Evolutionary conservation across 2,329 filamentous ascomycete species (phyloP), one percentile per base, ranked within the genome.

Genomic region (Malbranchea zuffiana): DNA sequence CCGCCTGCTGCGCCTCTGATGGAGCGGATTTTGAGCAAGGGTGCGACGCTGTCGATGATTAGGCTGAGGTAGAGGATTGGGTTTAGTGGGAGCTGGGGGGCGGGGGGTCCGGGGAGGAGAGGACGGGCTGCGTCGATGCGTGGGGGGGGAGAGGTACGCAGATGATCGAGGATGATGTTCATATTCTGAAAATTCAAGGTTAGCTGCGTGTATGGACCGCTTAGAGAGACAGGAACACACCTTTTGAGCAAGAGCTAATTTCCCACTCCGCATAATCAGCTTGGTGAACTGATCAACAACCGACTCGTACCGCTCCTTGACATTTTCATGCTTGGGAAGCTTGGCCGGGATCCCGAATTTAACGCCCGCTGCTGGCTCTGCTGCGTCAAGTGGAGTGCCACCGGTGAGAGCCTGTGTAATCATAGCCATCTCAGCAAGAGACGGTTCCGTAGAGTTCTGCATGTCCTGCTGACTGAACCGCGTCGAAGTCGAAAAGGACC

Each of bases 1-100:
- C 90, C 90, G 62, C 88, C 88, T 1, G 81, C 83, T 23, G 82
- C 74, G 48, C 85, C 86, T 52, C 76, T 76, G 50, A 85, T 73
- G 43, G 73, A 72, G 37, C 78, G 75, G 53, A 98, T 78, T 47
- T 81, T 80, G 53, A 98, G 68, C 11, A 98, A 72, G 6, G 90
- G 90, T 1, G 87, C 84, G 16, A 98, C 80, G 6, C 84, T 92
- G 68, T 98, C 90, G 52, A 98, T 78, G 20, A 87, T 86, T 20
- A 92, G 71, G 8, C 81, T 84, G 32, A 98, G 78, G 65, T 96
- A 98, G 37, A 83, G 73, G 37, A 92, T 71, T 1, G 90, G 90
- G 60, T 95, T 83, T 20, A 94, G 75, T 2, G 90, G 86, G 6
- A 98, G 79, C 50, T 88, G 79, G 3, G 72, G 67, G 16, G 82